Evolutionary conservation across 1,139 yeast species (phyloP), one percentile per base, ranked within the genome.

Genomic region (Tardiomyces blankii): DNA sequence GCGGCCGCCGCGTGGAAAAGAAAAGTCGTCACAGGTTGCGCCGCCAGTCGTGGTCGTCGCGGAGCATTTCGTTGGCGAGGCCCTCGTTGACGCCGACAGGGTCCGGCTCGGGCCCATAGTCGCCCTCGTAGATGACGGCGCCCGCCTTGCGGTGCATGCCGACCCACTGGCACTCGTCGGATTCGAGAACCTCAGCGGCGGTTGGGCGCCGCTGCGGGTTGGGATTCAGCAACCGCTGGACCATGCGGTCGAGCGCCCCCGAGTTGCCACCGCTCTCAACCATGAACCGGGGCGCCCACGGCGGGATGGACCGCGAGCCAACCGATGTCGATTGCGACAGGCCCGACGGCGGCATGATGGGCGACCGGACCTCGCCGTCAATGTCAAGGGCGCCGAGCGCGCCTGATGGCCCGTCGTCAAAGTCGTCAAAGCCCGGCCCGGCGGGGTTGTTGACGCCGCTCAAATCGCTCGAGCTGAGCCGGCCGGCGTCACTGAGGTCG

Each of bases 61-160:
- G n/a, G 16, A 30, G 35, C 35, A 30, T 30, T 5, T 30, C 35
- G 11, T 30, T 30, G 5, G 35, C 35, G 5, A 30, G 35, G 3
- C 35, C 35, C 9, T 30, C 35, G 11, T 30, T 30, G 35, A 30
- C 35, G 9, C 35, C 35, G 5, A 30, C 16, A 3, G 35, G 40
- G 13, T 52, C 71, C 3, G 81, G 80, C 50, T 70, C 68, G 8
- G 97, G 96, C 0, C 98, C 98, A 63, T 77, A 89, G 56, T 91
- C 97, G 38, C 97, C 98, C 66, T 91, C 99, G 57, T 82, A 93
- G 53, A 91, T 85, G 1, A 91, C 85, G 1, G 97, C 96, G 2
- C 98, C 98, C 3, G 96, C 89, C 60, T 85, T 84, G 46, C 97
- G 74, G 51, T 93, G 75, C 51, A 74, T 68, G 55, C 89, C 96